These are phyloP conservation scores for Arthrobotrys conoides DNA, from an alignment of 2,329 filamentous ascomycete genomes.

Conservation along the genomic window DNA sequence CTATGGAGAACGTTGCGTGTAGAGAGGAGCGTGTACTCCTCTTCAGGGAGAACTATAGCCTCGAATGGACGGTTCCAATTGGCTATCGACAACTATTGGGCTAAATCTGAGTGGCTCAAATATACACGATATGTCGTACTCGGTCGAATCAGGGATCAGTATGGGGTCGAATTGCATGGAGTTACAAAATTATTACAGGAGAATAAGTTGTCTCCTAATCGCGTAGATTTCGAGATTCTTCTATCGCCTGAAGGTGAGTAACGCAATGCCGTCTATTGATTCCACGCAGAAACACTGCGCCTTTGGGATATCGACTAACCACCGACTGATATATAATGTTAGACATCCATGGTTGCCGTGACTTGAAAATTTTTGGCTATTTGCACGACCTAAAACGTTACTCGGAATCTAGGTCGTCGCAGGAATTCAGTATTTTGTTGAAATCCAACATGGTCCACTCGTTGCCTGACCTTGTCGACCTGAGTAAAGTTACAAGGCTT, in stretches of 20 bases:
- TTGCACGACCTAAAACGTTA: neutral
- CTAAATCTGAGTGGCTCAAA: constrained; percentile 1
- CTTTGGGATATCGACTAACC: neutral
- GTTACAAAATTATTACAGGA: neutral
- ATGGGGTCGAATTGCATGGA: neutral
- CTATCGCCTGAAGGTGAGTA: neutral
- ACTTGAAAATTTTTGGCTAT: neutral
- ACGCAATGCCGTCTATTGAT: neutral
- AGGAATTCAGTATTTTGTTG: constrained; percentile 5
- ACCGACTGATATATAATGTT: neutral
- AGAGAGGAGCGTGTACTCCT: neutral
- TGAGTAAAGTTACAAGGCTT: constrained; percentile 6
- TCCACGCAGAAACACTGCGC: neutral
- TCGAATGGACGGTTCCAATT: neutral
- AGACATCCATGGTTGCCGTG: neutral
- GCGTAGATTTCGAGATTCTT: neutral
- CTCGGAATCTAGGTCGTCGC: constrained; percentile 2
- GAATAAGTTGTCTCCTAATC: neutral
- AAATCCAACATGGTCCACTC: neutral
- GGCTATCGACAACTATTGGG: constrained; percentile 2
- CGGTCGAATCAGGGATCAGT: neutral
- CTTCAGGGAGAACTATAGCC: neutral
- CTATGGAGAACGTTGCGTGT: constrained; percentile 9
- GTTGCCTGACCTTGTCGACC: neutral
- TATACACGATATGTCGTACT: constrained; percentile 11